These are phyloP conservation scores for Gnomoniopsis smithogilvyi DNA, from an alignment of 2,329 filamentous ascomycete species.

Conservation along the genomic window DNA sequence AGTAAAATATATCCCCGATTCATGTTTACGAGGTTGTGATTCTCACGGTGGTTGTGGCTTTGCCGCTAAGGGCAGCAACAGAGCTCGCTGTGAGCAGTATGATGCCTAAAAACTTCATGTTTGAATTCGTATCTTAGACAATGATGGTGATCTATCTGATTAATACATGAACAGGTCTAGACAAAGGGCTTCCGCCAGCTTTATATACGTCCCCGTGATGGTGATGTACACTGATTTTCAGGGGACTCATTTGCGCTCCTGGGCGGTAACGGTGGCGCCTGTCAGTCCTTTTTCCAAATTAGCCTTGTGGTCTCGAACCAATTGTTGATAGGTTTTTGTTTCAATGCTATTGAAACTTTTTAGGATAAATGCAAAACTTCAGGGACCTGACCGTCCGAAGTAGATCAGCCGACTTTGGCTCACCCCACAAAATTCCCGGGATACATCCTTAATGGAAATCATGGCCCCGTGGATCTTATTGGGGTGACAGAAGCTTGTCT, in stretches of 20 bases:
- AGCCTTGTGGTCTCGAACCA: neutral
- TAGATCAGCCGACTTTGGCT: neutral
- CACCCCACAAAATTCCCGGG: neutral
- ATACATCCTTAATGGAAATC: neutral
- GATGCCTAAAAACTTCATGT: constrained; percentile 2
- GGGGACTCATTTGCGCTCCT: neutral
- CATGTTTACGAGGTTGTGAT: neutral
- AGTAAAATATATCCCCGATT: neutral
- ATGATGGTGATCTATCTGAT: neutral
- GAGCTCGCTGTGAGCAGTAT: neutral
- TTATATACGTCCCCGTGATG: neutral
- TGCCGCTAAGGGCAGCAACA: constrained; percentile 12
- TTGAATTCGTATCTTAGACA: neutral
- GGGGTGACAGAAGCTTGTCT: neutral
- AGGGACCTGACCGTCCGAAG: constrained; percentile 9
- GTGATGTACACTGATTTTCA: neutral
- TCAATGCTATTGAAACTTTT: constrained; percentile 1
- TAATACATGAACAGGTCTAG: too few relatives aligned
- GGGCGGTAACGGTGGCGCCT: too few relatives aligned
- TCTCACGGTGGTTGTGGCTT: constrained; percentile 15
- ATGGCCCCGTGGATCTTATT: neutral
- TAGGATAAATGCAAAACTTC: neutral
- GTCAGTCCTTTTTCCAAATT: neutral
- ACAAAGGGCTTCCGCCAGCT: neutral
- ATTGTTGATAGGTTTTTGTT: neutral